Evolutionary conservation across 495 filamentous ascomycete species (phyloP).

Genomic region (Talaromyces wortmannii): DNA sequence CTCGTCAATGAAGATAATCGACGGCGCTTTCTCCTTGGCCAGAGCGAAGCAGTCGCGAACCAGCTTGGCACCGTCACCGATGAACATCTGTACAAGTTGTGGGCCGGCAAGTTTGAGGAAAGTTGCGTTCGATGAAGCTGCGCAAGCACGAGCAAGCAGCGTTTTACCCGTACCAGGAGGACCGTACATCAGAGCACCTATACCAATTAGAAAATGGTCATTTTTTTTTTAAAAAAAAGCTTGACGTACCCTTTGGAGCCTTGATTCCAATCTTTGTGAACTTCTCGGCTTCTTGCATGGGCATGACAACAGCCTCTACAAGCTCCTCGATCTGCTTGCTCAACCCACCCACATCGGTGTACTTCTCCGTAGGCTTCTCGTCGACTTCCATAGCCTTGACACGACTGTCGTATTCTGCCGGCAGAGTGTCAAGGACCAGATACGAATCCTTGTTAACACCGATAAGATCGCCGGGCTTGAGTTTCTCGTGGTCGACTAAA

Average conservation of each 20-base stretch:
- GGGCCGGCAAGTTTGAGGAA: conserved; percentile 98
- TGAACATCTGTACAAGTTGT: conserved; percentile 99
- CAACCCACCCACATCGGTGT: conserved; percentile 93
- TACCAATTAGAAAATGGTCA: conserved; percentile 10
- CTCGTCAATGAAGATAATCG: conserved; percentile 99
- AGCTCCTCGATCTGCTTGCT: conserved; percentile 99
- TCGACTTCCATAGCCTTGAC: conserved; percentile 99
- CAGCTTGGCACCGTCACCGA: conserved; percentile 96
- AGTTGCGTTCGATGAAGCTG: conserved; percentile 95
- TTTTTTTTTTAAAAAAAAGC: neutral
- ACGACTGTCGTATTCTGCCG: conserved; percentile 98
- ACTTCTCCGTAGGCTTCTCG: conserved; percentile 99
- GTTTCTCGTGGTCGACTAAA: conserved; percentile 85
- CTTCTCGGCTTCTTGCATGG: conserved; percentile 97
- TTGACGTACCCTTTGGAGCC: conserved; percentile 82
- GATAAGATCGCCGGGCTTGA: conserved; percentile 93
- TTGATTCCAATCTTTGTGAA: conserved; percentile 99
- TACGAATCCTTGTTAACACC: conserved; percentile 99
- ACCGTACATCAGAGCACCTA: conserved; percentile 97
- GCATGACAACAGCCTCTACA: conserved; percentile 98
- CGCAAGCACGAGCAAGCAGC: conserved; percentile 92
- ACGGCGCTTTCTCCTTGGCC: conserved; percentile 95
- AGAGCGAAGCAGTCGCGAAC: conserved; percentile 96
- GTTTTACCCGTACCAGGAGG: conserved; percentile 96
- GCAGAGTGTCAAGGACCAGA: conserved; percentile 94